Evolutionary conservation across 495 filamentous ascomycete species (phyloP).

Genomic region (Penicillium malachiteum): DNA sequence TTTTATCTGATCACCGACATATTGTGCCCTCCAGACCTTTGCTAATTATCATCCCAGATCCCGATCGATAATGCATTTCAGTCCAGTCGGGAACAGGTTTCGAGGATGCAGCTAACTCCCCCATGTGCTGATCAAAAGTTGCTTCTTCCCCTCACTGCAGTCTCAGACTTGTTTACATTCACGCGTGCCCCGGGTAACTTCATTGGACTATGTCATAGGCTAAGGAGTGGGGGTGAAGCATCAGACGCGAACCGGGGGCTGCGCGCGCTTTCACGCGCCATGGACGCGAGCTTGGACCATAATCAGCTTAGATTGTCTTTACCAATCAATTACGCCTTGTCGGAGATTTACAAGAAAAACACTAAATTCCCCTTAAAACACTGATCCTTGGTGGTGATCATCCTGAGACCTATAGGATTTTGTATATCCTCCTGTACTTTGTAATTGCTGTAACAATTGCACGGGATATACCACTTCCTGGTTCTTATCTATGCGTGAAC

Average conservation of each 20-base stretch:
- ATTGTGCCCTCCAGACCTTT: no score
- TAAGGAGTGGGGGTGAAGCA: conserved; percentile 2
- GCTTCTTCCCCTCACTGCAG: background rate
- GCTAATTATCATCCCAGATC: no score
- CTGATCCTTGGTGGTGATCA: background rate
- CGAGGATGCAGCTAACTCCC: background rate
- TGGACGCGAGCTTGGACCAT: conserved; percentile 26
- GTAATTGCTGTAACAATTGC: no score
- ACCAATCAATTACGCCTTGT: conserved; percentile 12
- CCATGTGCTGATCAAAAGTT: conserved; percentile 3
- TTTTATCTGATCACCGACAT: no score
- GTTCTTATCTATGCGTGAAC: background rate
- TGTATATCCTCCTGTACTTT: background rate
- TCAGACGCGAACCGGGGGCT: conserved; percentile 12
- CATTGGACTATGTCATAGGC: conserved; percentile 4
- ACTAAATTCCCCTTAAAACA: background rate
- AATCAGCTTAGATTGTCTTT: background rate
- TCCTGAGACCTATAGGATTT: background rate
- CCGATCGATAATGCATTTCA: background rate
- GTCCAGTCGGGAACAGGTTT: conserved; percentile 1
- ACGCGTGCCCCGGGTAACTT: background rate
- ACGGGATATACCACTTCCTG: background rate
- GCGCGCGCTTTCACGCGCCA: conserved; percentile 17
- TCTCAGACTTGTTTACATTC: conserved; percentile 20
- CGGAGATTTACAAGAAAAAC: background rate